phyloP scores from a whole-genome alignment of 83 land plant species.

The Thuja plicata region DNA sequence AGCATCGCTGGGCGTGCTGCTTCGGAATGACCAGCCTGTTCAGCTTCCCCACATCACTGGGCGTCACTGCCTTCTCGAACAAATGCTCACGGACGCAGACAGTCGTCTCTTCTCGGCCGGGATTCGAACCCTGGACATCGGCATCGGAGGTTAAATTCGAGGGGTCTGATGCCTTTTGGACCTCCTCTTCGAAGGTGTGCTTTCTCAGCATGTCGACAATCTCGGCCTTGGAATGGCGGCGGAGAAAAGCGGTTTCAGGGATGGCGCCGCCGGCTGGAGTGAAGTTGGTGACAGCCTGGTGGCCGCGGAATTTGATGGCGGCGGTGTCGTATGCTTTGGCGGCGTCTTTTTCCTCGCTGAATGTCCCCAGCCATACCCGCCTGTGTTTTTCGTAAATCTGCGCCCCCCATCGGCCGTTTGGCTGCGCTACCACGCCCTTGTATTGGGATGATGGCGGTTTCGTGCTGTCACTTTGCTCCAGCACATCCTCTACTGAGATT shows the following conservation, averaged over 20 bases:
- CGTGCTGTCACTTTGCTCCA: neutral
- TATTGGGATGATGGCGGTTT: neutral
- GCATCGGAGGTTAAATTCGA: neutral
- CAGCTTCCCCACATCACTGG: no score
- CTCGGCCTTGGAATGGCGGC: slow-evolving; percentile 14
- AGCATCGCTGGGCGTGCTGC: slow-evolving; percentile 42
- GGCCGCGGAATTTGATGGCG: slow-evolving; percentile 71
- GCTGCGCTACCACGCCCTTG: neutral
- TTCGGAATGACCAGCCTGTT: no score
- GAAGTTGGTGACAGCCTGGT: slow-evolving; percentile 82
- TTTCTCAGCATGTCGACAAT: slow-evolving; percentile 20
- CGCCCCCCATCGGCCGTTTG: neutral
- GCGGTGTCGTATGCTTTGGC: neutral
- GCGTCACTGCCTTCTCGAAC: slow-evolving; percentile 28
- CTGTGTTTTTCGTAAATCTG: neutral
- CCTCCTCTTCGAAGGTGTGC: slow-evolving; percentile 10
- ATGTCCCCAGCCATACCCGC: neutral
- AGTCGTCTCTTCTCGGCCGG: neutral
- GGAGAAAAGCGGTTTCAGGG: neutral
- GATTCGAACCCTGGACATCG: slow-evolving; percentile 4
- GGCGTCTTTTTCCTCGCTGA: neutral
- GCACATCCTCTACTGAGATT: neutral
- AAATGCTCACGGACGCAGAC: slow-evolving; percentile 13
- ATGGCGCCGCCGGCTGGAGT: slow-evolving; percentile 16
- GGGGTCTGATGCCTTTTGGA: neutral